phyloP scores from a whole-genome alignment of 352 stramenopile genomes.

The Globisporangium nagaii region DNA sequence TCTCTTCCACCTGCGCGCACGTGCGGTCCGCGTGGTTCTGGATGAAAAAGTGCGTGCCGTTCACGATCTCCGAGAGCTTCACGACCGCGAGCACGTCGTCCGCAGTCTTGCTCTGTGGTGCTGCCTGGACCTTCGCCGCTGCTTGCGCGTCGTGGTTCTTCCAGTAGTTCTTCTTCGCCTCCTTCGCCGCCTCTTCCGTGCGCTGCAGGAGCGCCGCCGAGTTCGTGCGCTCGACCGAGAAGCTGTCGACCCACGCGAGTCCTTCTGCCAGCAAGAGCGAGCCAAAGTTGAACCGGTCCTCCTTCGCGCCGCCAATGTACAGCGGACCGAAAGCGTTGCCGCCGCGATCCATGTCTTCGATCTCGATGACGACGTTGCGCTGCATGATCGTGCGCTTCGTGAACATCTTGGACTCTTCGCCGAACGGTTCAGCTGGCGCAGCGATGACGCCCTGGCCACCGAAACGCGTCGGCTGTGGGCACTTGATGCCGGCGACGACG shows the following conservation, averaged over 20 bases:
- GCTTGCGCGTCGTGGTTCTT: constrained; percentile 73
- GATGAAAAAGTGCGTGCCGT: constrained; percentile 93
- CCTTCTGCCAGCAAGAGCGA: constrained; percentile 91
- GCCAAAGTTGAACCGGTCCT: constrained; percentile 85
- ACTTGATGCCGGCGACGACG: constrained; percentile 86
- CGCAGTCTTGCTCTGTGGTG: constrained; percentile 36
- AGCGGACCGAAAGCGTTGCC: constrained; percentile 89
- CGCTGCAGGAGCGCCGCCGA: constrained; percentile 64
- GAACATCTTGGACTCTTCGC: constrained; percentile 86
- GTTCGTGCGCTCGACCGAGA: constrained; percentile 91
- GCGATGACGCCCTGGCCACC: constrained; percentile 88
- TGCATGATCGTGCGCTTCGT: constrained; percentile 88
- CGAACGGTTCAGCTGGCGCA: constrained; percentile 79
- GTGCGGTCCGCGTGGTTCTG: constrained; percentile 87
- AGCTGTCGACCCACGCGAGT: constrained; percentile 90
- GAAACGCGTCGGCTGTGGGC: constrained; percentile 77
- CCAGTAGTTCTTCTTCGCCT: constrained; percentile 94
- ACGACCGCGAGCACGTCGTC: constrained; percentile 69
- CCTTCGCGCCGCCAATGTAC: constrained; percentile 54
- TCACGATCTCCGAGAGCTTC: constrained; percentile 93
- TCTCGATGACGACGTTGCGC: constrained; percentile 87
- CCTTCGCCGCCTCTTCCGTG: constrained; percentile 85
- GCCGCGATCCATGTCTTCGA: constrained; percentile 92
- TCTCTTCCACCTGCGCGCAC: constrained; percentile 87
- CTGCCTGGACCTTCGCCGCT: constrained; percentile 36